phyloP scores from a whole-genome alignment of 176 grass and related monocot species.

The Pharus latifolius region DNA sequence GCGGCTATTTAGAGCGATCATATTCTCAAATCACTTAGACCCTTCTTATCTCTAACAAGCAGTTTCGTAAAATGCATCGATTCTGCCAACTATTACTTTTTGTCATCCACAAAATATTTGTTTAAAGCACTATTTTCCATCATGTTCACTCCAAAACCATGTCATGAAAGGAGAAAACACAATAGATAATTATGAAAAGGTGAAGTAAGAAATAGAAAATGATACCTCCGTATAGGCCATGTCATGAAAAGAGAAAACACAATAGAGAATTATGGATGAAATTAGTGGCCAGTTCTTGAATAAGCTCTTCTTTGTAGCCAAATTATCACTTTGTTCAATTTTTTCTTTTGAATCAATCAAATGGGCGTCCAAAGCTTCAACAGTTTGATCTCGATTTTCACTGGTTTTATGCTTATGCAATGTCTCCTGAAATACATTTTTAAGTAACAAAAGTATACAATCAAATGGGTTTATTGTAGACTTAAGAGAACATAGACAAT shows the following conservation, averaged over 20 bases:
- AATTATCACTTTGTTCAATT: neutral
- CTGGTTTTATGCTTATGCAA: constrained; percentile 44
- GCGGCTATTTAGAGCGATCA: neutral
- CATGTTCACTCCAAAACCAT: neutral
- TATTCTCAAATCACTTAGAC: neutral
- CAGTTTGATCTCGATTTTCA: neutral
- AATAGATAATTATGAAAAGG: too few relatives aligned
- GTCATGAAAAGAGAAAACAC: constrained; percentile 53
- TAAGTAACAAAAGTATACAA: neutral
- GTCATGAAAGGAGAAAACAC: too few relatives aligned
- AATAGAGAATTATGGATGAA: constrained; percentile 58
- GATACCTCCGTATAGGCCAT: constrained; percentile 63
- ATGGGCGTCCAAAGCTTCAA: constrained; percentile 7
- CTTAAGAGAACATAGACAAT: too few relatives aligned
- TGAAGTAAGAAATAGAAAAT: neutral
- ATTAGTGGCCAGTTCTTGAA: constrained; percentile 66
- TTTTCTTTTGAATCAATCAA: neutral
- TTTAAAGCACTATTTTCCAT: neutral
- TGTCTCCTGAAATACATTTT: constrained; percentile 45
- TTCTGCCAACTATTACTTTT: neutral
- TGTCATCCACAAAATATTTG: neutral
- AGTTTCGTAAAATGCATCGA: neutral
- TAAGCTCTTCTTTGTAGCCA: constrained; percentile 16
- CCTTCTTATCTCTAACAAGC: neutral
- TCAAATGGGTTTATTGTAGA: too few relatives aligned